A percentile compares a stretch with the other conserved stretches of the same genome.
These are phyloP conservation scores for Podaxis mareebaensis DNA, from an alignment of 768 basidiomycete genomes.

Conservation along the genomic window DNA sequence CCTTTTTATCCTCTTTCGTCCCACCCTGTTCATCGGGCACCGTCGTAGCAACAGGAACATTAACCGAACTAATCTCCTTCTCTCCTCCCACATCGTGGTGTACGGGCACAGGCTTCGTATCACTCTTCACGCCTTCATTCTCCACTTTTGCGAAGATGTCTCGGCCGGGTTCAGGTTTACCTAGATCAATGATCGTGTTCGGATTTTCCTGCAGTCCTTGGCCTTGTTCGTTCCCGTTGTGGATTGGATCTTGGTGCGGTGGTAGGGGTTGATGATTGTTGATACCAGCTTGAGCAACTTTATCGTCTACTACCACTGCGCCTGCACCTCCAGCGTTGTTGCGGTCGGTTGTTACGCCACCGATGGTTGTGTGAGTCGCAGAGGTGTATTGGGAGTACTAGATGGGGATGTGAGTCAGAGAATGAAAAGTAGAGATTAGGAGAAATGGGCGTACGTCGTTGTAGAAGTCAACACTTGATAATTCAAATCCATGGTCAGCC, in stretches of 20 bases:
- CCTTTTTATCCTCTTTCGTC: constrained; percentile 10
- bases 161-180: constrained; percentile 69
- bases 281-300: constrained; percentile 20
- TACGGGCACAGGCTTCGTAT: constrained; percentile 19
- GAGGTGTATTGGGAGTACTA: constrained; percentile 62
- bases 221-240: constrained; percentile 1
- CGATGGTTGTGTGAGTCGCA: constrained; percentile 36
- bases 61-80: constrained; percentile 39
- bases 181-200: constrained; percentile 40
- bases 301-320: constrained; percentile 54
- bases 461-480: constrained; percentile 61
- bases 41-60: constrained; percentile 16
- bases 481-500: constrained; percentile 5
- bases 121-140: constrained; percentile 46
- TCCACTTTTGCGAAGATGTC: constrained; percentile 53
- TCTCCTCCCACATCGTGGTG: constrained; percentile 24
- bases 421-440: neutral
- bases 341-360: constrained; percentile 44
- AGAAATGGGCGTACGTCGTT: constrained; percentile 53
- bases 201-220: constrained; percentile 21
- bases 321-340: constrained; percentile 56
- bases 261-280: neutral
- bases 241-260: constrained; percentile 9
- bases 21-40: constrained; percentile 9
- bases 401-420: constrained; percentile 8